Base-by-base conservation (phyloP, 2,329 filamentous ascomycete genomes). In the Penicillium expansum region DNA sequence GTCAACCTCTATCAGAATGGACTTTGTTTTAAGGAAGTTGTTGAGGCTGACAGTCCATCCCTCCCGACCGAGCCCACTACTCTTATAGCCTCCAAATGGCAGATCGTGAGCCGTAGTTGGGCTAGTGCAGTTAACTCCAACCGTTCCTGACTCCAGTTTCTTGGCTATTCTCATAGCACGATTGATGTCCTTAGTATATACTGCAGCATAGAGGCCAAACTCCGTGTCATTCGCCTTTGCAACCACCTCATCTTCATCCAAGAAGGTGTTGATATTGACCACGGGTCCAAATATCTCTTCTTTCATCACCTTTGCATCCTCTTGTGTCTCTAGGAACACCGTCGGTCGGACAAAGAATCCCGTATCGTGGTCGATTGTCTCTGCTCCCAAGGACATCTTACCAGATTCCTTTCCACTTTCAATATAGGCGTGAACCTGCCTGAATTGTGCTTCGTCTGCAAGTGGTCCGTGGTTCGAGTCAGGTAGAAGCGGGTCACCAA, bases 281-380 rank as follows among this genome's bases (percentile, higher is more conserved):
- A 92, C 89, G 5, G 90, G 90, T 14, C 89, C 90, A 71, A 94
- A 94, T 50, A 91, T 89, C 72, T 94, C 90, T 69, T 92, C 87
- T 64, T 84, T 83, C 80, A 89, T 87, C 62, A 92, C 87, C 69
- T 84, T 83, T 71, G 89, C 87, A 67, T 83, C 74, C 24, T 86
- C 80, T 42, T 80, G 83, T 64, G 93, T 90, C 70, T 91, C 86
- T 75, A 84, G 86, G 82, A 83, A 91, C 78, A 95, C 91, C 68
- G 91, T 94, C 27, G 91, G 91, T 80, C 92, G 80, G 76, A 95
- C 91, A 81, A 92, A 95, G 83, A 90, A 95, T 60, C 90, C 90
- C 22, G 52, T 22, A 22, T 14, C 52, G 8, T 29, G 16, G 81
- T 90, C 20, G 86, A 59, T 90, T 89, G 85, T 85, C 72, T 87